phyloP scores from a whole-genome alignment of 2,329 filamentous ascomycete genomes.

The Phoma sp. region DNA sequence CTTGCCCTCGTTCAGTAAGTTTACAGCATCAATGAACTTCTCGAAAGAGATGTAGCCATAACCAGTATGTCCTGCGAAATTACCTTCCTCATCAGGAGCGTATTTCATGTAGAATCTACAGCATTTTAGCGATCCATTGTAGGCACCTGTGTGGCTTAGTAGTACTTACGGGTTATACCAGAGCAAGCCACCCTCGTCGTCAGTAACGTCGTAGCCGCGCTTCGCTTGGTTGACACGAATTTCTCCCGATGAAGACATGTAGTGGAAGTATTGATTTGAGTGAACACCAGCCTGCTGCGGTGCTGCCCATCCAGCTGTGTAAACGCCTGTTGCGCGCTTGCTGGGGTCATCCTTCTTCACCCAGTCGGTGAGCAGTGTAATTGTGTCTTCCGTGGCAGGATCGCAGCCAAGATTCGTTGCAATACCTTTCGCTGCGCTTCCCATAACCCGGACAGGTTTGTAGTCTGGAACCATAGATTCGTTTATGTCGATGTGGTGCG shows the following conservation, averaged over 20 bases:
- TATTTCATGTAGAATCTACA: constrained; percentile 87
- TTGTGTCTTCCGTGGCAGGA: constrained; percentile 86
- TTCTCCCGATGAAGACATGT: constrained; percentile 83
- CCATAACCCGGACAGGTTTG: constrained; percentile 78
- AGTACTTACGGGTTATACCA: constrained; percentile 80
- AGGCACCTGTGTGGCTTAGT: not conserved
- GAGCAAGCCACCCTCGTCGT: constrained; percentile 72
- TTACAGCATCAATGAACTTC: constrained; percentile 91
- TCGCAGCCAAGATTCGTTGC: constrained; percentile 80
- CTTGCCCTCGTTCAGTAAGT: constrained; percentile 74
- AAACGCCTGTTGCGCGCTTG: constrained; percentile 83
- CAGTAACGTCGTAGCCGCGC: constrained; percentile 92
- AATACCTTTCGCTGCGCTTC: constrained; percentile 76
- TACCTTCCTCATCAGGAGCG: constrained; percentile 90
- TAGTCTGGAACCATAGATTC: constrained; percentile 90
- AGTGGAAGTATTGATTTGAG: constrained; percentile 97
- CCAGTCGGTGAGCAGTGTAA: constrained; percentile 90
- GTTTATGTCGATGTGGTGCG: constrained; percentile 90
- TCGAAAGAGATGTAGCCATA: constrained; percentile 96
- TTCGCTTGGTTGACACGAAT: constrained; percentile 92
- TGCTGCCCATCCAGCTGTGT: constrained; percentile 93
- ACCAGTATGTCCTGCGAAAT: constrained; percentile 88
- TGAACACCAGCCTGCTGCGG: constrained; percentile 93
- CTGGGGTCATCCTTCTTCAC: constrained; percentile 70
- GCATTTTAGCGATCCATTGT: constrained; percentile 11